Evolutionary conservation across 2,329 filamentous ascomycete species (phyloP), one percentile per base, ranked within the genome.

Genomic region (Keithomyces neogunnii): DNA sequence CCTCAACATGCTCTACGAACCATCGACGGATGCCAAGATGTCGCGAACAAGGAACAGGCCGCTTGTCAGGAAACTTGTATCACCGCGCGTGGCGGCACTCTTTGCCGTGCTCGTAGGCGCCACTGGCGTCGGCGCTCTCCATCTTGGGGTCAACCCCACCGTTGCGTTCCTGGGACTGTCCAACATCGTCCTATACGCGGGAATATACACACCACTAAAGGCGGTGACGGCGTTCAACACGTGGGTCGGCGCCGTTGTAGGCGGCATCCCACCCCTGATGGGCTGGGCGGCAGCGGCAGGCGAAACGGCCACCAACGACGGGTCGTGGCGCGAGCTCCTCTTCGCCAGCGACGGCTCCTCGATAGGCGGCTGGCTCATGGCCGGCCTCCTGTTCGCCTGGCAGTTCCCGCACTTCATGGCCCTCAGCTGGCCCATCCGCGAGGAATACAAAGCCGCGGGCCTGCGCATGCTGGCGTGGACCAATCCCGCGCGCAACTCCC

Each of bases 331-430:
- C 47, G 89, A 93, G 63, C 77, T 95, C 39, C 73, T 95, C 0
- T 80, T 95, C 51, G 85, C 77, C 1, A 61, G 64, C 10, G 78
- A 81, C 58, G 88, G 62, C 65, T 84, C 66, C 62, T 82, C 66
- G 30, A 71, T 83, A 9, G 93, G 93, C 4, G 93, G 92, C 3
- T 99, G 93, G 93, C 72, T 97, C 1, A 74, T 96, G 11, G 92
- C 89, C 1, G 82, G 78, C 0, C 72, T 97, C 5, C 74, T 99
- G 4, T 95, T 96, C 59, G 86, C 90, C 10, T 99, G 93, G 93
- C 92, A 99, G 65, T 97, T 99, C 64, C 90, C 93, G 3, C 93
- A 99, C 70, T 99, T 99, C 73, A 97, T 96, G 78, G 86, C 91
- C 1, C 76, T 99, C 28, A 91, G 88, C 45, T 95, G 92, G 81